Evolutionary conservation across 1,139 yeast genomes (phyloP).

Genomic region (Nakaseomyces bracarensis): DNA sequence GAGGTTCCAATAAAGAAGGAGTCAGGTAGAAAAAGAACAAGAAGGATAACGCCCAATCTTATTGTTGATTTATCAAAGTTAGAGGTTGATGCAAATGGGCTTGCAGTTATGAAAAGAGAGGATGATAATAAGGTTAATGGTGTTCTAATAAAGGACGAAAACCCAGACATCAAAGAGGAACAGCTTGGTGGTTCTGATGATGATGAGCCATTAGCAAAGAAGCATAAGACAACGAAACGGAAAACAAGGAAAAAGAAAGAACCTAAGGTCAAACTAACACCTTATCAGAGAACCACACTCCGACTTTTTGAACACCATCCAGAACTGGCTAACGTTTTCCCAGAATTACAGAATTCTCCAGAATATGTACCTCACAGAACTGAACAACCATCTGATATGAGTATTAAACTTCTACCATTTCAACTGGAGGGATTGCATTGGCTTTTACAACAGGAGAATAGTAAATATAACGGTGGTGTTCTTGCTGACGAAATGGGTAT

Average conservation of each 20-base stretch:
- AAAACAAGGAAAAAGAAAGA: conserved; percentile 19
- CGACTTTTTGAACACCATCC: conserved; percentile 71
- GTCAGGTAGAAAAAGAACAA: conserved; percentile 25
- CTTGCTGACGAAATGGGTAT: conserved; percentile 99
- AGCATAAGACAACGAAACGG: conserved; percentile 16
- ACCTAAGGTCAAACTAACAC: conserved; percentile 44
- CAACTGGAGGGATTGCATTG: conserved; percentile 90
- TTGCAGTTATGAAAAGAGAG: conserved; percentile 1
- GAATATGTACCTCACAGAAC: conserved; percentile 50
- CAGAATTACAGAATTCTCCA: conserved; percentile 46
- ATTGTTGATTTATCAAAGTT: conserved; percentile 10
- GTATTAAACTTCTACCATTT: conserved; percentile 69
- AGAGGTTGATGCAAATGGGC: not conserved
- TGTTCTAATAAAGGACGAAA: conserved; percentile 21
- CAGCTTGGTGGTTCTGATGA: conserved; percentile 20
- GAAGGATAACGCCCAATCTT: conserved; percentile 13
- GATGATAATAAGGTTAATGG: conserved; percentile 8
- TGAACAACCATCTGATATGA: conserved; percentile 73
- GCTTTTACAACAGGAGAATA: conserved; percentile 74
- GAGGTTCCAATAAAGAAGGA: not conserved
- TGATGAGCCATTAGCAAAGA: conserved; percentile 23
- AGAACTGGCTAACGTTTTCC: conserved; percentile 61
- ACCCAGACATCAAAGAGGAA: conserved; percentile 27
- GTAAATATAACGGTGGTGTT: conserved; percentile 78
- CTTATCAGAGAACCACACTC: conserved; percentile 57